Base-by-base conservation (phyloP, 139 green algal genomes). In the Volvox reticuliferus region DNA sequence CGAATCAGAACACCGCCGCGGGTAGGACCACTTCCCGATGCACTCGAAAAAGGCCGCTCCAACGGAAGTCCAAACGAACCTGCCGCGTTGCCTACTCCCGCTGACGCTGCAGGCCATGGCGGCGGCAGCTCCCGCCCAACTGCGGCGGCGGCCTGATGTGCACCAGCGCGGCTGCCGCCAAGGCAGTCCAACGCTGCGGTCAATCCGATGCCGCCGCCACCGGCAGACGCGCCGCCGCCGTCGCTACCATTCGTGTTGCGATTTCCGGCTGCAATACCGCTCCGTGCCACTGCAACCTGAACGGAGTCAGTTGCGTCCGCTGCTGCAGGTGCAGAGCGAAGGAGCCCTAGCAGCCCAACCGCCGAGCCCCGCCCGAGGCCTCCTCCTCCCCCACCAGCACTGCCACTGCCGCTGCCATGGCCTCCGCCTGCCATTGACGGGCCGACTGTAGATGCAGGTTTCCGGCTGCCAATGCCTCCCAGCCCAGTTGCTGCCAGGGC, bases 401-500 rank as follows among this genome's bases (percentile, higher is more conserved):
- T 14, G 26, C 76, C 36, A 77, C 36, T 12, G 50, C 61, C 50
- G 62, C 30, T 22, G 20, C 36, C 44, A 55, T 55, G 5, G 44
- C 65, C 65, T 9, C 65, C 65, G 12, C 6, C 65, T 2, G 65
- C 65, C 61, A 79, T 28, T 13, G 77, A 3, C 33, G 33, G 61
- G 24, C 0, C 12, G 9, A 63, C 36, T 37, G 62, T 16, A 22
- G 71, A 17, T 37, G 68, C 71, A 37, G 55, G 50, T 14, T 16
- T 30, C 26, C 79, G 79, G 79, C 44, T 44, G 18, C 67, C 79
- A 35, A 30, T 77, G 26, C n/a, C 50, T n/a, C 76, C 37, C 0
- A 89, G 85, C 0, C 85, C 85, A 0, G 71, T 89, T 28, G 84
- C 37, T 2, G 61, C 81, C 79, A 93, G 68, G 19, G 81, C 83